Base-by-base conservation (phyloP, 441 rosid species). In the Capsella rubella region DNA sequence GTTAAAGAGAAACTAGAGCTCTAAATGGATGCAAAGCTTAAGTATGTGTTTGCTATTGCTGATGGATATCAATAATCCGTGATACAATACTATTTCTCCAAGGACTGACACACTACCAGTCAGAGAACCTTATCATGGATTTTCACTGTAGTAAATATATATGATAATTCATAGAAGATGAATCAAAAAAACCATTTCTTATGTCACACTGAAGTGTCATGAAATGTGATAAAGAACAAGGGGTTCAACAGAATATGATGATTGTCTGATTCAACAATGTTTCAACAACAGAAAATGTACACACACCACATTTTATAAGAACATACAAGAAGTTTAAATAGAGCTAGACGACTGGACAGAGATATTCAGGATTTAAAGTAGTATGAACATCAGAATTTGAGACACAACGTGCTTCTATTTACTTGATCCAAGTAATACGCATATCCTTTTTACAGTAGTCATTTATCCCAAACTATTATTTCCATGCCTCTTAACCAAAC, bases 41-140 rank as follows among this genome's bases (percentile, higher is more conserved):
- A 55, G 50, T 6, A 10, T 64, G 39, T 25, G 64, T 40, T 32
- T 73, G 54, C 14, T 18, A 50, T 21, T 53, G 18, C 58, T 37
- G 21, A 67, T 60, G 69, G 56, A 63, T 67, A 60, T 42, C 32
- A 32, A 59, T 25, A 21, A 59, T 6, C 14, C 31, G 37, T 45
- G 43, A 34, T 46, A 53, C 35, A 25, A 62, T 18, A 63, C 35
- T 15, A 53, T 18, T 54, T 29, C 28, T 43, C 56, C 8, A 13
- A 43, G 70, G 56, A 73, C 49, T 52, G 27, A 42, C 64, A 52
- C 28, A 51, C 27, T 29, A 62, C 29, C 37, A 71, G 75, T 43
- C 52, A 28, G 65, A 39, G 16, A 71, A 28, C 16, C n/a, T 16
- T 15, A 37, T 27, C 58, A 47, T 25, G 45, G n/a, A 40, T 14